phyloP scores from a whole-genome alignment of 140 eudicot genomes.

The Oenanthe javanica region DNA sequence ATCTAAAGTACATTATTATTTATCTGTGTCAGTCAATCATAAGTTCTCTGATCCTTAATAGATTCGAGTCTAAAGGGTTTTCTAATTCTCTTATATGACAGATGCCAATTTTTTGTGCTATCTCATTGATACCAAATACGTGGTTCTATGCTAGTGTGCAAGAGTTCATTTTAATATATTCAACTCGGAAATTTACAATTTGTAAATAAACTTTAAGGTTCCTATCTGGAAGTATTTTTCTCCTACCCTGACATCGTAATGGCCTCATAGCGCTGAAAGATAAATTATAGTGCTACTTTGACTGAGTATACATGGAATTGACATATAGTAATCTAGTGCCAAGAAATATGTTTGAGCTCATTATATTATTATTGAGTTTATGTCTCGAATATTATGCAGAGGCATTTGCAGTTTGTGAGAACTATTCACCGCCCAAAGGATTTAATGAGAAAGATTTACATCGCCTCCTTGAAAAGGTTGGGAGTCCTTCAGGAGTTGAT shows the following conservation, averaged over 20 bases:
- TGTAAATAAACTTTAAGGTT: neutral
- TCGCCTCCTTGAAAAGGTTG: conserved; percentile 84
- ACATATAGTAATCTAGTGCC: neutral
- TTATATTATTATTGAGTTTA: conserved; percentile 5
- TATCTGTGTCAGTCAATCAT: neutral
- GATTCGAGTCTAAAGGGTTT: neutral
- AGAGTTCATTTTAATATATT: neutral
- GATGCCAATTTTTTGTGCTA: neutral
- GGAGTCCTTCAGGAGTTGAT: conserved; percentile 91
- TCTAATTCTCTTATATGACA: neutral
- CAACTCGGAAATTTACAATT: neutral
- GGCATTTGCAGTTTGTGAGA: conserved; percentile 96
- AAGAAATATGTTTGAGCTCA: conserved; percentile 8
- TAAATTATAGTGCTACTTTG: neutral
- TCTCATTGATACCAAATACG: neutral
- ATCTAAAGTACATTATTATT: neutral
- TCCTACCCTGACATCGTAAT: neutral
- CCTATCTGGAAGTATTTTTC: neutral
- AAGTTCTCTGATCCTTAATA: neutral
- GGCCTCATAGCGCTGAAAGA: neutral
- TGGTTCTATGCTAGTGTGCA: neutral
- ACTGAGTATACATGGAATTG: neutral
- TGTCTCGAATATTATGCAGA: conserved; percentile 38
- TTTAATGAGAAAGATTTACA: conserved; percentile 86
- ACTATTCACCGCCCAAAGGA: conserved; percentile 96